Evolutionary conservation across 306 rosid genomes (phyloP), one percentile per base, ranked within the genome.

Genomic region (Lathyrus tuberosus): DNA sequence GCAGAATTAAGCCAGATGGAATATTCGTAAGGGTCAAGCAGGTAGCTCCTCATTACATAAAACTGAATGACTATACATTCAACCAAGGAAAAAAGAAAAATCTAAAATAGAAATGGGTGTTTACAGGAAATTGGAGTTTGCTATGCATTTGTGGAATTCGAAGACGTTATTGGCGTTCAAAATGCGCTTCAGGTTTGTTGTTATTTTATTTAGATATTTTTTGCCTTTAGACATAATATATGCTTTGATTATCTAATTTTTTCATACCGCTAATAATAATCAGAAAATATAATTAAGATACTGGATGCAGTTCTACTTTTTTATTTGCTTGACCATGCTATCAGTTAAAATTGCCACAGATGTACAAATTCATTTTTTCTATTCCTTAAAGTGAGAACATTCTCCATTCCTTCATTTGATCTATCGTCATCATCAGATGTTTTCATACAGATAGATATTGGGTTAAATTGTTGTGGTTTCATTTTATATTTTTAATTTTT

Each of bases 81-180:
- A 35, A 70, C 18, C 65, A 38, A 37, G 44, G 48, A 15, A 35
- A 65, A n/a, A 12, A 40, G 64, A 8, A 71, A 8, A 49, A 61
- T 51, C 71, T 87, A 40, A 76, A 52, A 48, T 56, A 67, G 71
- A 72, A 63, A 44, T 70, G 78, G 61, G 24, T 66, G 26, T 51
- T 31, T 72, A n/a, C 95, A 94, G 99, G 99, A 94, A 75, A 83
- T 94, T 67, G 97, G 97, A 74, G 95, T 88, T 57, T 94, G 99
- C 83, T 88, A 91, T 67, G 99, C 97, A 53, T 88, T 94, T 76
- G 99, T 94, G 64, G 99, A 94, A 83, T 94, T 85, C 31, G 99
- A 94, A 83, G 99, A 94, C 79, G 72, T 91, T 53, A 6, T 42
- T 54, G 88, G 99, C 7, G 95, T 91, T 72, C 96, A 88, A 82